Base-by-base conservation (phyloP, 306 rosid species). In the Pterocarpus santalinus region DNA sequence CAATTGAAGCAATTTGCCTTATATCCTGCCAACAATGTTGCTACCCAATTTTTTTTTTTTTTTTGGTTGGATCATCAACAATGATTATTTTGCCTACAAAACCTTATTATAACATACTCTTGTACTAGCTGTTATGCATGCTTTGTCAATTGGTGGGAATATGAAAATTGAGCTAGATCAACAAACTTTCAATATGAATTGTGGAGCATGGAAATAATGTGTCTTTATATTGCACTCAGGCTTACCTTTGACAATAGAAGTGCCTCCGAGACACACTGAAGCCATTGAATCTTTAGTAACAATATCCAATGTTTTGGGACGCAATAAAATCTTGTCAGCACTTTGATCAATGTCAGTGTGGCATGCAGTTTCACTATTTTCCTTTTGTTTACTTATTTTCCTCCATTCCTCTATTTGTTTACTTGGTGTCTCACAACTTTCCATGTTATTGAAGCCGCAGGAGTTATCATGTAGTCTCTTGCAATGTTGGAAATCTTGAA, bases 401-500 rank as follows among this genome's bases (percentile, higher is more conserved):
- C 44, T 35, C 36, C 2, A 34, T 53, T 76, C 80, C 44, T 35
- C 36, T 5, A 34, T 33, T 44, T 46, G 49, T 16, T 11, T 63
- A 62, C 49, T 28, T 9, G 11, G 28, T 63, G 63, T 46, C 34
- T 43, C 43, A 62, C 36, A 62, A 46, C 44, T 13, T 16, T 62
- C 70, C 44, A 32, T 14, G 61, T 32, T 28, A 41, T 39, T 60
- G 43, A 43, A 43, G 8, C 11, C 8, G 47, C 32, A 30, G 69
- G 15, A 41, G 41, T 41, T 62, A 62, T 61, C 28, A 22, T 22
- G 28, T 22, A 22, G 28, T 22, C 28, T 22, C 28, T 22, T 22
- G 28, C 28, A 22, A 22, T 22, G 28, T 22, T 22, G 2, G 67
- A 47, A 39, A 82, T 76, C 81, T 82, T 81, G 5, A 82, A 9